These are phyloP conservation scores for Boletus sp. DNA, from an alignment of 768 basidiomycete species.

Conservation along the genomic window DNA sequence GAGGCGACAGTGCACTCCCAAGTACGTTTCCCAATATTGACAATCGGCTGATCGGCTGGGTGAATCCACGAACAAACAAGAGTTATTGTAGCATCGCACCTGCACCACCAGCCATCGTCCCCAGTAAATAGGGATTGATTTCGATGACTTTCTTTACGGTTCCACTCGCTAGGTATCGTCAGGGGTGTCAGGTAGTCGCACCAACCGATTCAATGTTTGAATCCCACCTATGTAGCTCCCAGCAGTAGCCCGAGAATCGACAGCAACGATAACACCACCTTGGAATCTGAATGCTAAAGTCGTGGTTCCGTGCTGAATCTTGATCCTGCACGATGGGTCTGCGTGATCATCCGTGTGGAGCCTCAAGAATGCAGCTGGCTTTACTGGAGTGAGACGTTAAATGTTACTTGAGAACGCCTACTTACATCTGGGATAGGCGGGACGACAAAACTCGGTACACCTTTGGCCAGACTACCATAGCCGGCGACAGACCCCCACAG, in stretches of 20 bases:
- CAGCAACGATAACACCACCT: conserved; percentile 98
- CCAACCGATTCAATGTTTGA: not conserved
- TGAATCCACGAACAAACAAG: conserved; percentile 3
- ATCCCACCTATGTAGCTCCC: conserved; percentile 92
- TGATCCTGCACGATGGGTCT: conserved; percentile 92
- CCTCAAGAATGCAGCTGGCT: conserved; percentile 91
- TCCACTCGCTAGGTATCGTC: conserved; percentile 66
- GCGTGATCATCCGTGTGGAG: conserved; percentile 95
- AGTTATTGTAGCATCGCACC: conserved; percentile 47
- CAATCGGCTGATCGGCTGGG: conserved; percentile 67
- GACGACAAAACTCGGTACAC: conserved; percentile 68
- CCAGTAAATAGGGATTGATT: conserved; percentile 98
- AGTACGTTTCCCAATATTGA: conserved; percentile 98
- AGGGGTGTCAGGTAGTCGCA: not conserved
- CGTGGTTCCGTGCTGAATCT: conserved; percentile 98
- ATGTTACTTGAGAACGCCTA: conserved; percentile 4
- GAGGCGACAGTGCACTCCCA: conserved; percentile 95
- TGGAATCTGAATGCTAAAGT: conserved; percentile 96
- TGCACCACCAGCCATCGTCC: conserved; percentile 99
- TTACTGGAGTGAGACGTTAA: conserved; percentile 14
- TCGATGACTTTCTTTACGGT: conserved; percentile 99
- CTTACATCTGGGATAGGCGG: conserved; percentile 78
- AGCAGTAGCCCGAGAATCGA: conserved; percentile 97
- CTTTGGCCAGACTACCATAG: conserved; percentile 70
- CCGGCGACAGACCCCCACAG: conserved; percentile 85